Evolutionary conservation across 2,329 filamentous ascomycete species (phyloP), one percentile per base, ranked within the genome.

Genomic region (Cadophora gregata): DNA sequence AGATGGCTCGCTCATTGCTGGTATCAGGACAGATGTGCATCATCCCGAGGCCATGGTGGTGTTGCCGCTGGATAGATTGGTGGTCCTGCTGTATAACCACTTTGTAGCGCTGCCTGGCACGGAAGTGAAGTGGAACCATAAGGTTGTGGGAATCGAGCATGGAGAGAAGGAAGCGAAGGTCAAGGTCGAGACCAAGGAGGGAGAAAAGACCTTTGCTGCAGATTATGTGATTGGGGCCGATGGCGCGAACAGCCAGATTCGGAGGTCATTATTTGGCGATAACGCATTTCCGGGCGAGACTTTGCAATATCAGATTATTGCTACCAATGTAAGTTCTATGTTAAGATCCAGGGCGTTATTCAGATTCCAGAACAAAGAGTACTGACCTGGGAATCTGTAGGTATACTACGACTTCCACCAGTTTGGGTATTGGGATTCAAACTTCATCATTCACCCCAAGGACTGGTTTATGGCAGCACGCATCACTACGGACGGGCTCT

Each of bases 391-490:
- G 42, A 55, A 24, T n/a, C n/a, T 65, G 36, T 67, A 89, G 85
- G 84, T 86, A 10, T 88, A 88, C 74, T 88, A 89, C 67, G 84
- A 87, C 70, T 88, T 89, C 69, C 78, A 81, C 6, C 83, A 83
- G 67, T 85, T 81, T 69, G 82, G 80, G 21, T 87, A 81, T 70
- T 76, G 80, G 65, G 85, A 88, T 69, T 82, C 82, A 12, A 87
- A 87, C 74, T 89, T 89, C 74, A 85, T 88, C 69, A 80, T 89
- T 38, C 82, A 90, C 70, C 87, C 87, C 0, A 82, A 85, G 24
- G 80, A 90, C 71, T 89, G 85, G 76, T 80, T 86, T 78, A 88
- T 90, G 86, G 86, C 85, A 2, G 87, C 87, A 1, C 83, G 81
- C 48, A 85, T 90, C 67, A 86, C 83, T 0, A 78, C 78, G 1